A percentile compares a stretch with the other conserved stretches of the same genome.
Conservation (phyloP, 2,329 filamentous ascomycete genomes). For the Orbilia javanica region DNA sequence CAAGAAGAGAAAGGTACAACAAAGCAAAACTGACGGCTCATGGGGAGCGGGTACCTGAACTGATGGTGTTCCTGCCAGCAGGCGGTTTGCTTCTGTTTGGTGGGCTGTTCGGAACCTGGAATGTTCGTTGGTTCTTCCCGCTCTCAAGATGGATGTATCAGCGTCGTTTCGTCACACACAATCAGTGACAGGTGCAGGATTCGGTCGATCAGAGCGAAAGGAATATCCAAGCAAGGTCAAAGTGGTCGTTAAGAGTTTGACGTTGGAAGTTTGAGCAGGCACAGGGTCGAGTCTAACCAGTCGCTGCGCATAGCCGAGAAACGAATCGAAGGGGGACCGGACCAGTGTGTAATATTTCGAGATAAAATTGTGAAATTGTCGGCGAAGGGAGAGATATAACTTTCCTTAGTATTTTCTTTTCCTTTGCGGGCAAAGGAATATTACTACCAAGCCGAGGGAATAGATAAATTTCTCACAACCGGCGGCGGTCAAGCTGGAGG, state of each 20-base stretch:
- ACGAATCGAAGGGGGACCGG: slow-evolving; percentile 4
- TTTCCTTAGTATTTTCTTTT: slow-evolving; percentile 17
- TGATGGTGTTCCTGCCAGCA: slow-evolving; percentile 24
- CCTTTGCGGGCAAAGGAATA: slow-evolving; percentile 22
- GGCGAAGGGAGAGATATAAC: slow-evolving; percentile 49
- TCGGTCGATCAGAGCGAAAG: slow-evolving; percentile 24
- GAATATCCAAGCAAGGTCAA: slow-evolving; percentile 1
- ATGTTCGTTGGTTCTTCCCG: slow-evolving; percentile 32
- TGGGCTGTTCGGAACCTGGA: slow-evolving; percentile 20
- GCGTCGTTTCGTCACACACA: slow-evolving; percentile 45
- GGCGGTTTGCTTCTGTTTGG: slow-evolving; percentile 27
- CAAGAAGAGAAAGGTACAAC: slow-evolving; percentile 11
- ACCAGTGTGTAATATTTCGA: slow-evolving; percentile 36
- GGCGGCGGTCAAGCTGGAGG: slow-evolving; percentile 22
- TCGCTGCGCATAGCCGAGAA: slow-evolving; percentile 54
- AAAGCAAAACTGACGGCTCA: slow-evolving; percentile 25
- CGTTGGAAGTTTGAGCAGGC: not conserved
- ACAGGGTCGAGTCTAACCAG: slow-evolving; percentile 18
- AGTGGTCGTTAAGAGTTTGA: slow-evolving; percentile 4
- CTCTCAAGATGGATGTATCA: slow-evolving; percentile 46
- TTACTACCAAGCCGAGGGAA: slow-evolving; percentile 34
- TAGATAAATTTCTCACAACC: slow-evolving; percentile 53
- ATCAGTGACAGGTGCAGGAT: slow-evolving; percentile 18
- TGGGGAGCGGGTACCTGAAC: slow-evolving; percentile 55
- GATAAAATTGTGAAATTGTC: slow-evolving; percentile 47